Evolutionary conservation across 441 rosid genomes (phyloP).

Genomic region (Mallotus japonicus): DNA sequence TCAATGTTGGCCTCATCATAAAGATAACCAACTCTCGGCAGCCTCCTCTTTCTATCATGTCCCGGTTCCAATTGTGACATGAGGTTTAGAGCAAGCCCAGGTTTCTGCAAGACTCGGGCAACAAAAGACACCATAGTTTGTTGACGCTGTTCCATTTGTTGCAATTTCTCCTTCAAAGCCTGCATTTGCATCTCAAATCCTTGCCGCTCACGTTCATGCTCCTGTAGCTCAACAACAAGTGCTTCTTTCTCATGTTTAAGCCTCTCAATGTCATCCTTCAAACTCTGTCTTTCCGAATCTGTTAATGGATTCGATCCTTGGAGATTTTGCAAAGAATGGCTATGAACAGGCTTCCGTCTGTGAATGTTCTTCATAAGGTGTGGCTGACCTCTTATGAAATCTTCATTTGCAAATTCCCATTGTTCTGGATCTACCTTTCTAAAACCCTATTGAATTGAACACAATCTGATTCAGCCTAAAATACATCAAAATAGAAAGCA

Average conservation of each 20-base stretch:
- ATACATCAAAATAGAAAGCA: not conserved
- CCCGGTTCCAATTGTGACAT: slow-evolving; percentile 46
- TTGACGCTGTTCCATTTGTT: slow-evolving; percentile 56
- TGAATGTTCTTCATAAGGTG: slow-evolving; percentile 82
- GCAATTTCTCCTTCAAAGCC: slow-evolving; percentile 59
- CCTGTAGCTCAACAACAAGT: slow-evolving; percentile 52
- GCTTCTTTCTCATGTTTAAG: slow-evolving; percentile 54
- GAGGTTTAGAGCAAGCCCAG: slow-evolving; percentile 58
- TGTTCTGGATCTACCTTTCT: slow-evolving; percentile 76
- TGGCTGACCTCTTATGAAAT: slow-evolving; percentile 70
- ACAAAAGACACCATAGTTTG: slow-evolving; percentile 51
- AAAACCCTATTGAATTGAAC: slow-evolving; percentile 64
- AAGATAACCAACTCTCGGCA: slow-evolving; percentile 51
- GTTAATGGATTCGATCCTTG: slow-evolving; percentile 48
- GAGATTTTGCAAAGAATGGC: slow-evolving; percentile 68
- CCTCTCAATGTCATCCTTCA: slow-evolving; percentile 65
- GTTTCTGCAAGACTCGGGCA: slow-evolving; percentile 55
- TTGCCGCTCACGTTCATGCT: slow-evolving; percentile 53
- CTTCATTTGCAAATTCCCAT: slow-evolving; percentile 95
- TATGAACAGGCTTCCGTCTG: slow-evolving; percentile 89
- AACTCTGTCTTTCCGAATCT: slow-evolving; percentile 61
- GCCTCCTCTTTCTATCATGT: slow-evolving; percentile 68
- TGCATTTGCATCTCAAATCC: slow-evolving; percentile 55
- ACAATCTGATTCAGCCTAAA: slow-evolving; percentile 11
- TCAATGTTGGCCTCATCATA: slow-evolving; percentile 41